phyloP scores from a whole-genome alignment of 345 rosid genomes.

The Sapria himalayana region DNA sequence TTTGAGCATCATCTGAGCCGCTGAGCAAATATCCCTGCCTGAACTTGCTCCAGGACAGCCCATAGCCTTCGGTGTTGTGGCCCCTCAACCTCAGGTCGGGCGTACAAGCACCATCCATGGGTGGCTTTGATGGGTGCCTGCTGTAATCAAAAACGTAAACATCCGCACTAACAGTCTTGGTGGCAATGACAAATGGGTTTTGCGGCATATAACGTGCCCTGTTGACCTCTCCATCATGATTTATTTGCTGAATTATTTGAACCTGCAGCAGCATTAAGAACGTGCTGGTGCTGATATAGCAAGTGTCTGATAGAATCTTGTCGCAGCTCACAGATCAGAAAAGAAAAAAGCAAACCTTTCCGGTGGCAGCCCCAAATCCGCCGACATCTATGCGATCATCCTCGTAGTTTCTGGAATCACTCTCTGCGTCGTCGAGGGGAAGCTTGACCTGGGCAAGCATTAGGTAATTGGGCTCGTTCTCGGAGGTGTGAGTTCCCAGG shows the following conservation, averaged over 20 bases:
- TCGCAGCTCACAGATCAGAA: too few species aligned
- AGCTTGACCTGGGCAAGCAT: constrained; percentile 97
- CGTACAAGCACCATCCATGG: constrained; percentile 65
- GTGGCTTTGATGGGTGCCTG: constrained; percentile 82
- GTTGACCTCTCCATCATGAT: constrained; percentile 96
- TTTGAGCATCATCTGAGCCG: constrained; percentile 96
- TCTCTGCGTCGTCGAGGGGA: constrained; percentile 78
- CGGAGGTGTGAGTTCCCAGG: constrained; percentile 94
- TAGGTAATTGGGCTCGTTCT: constrained; percentile 85
- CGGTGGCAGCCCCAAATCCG: constrained; percentile 69
- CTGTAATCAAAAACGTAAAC: constrained; percentile 93
- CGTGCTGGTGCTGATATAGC: neutral
- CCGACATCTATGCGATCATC: constrained; percentile 69
- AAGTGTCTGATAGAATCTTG: too few species aligned
- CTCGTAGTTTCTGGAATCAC: constrained; percentile 83
- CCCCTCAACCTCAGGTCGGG: constrained; percentile 90
- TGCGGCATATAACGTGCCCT: constrained; percentile 97
- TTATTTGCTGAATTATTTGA: constrained; percentile 91
- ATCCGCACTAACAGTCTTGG: constrained; percentile 90
- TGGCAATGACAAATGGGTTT: constrained; percentile 74
- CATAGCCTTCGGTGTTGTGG: constrained; percentile 90
- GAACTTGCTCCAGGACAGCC: constrained; percentile 90
- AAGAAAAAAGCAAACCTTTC: too few species aligned
- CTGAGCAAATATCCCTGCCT: constrained; percentile 85
- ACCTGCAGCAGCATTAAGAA: constrained; percentile 19